Base-by-base conservation (phyloP, 164 flowering plant species). In the Euptelea pleiosperma region DNA sequence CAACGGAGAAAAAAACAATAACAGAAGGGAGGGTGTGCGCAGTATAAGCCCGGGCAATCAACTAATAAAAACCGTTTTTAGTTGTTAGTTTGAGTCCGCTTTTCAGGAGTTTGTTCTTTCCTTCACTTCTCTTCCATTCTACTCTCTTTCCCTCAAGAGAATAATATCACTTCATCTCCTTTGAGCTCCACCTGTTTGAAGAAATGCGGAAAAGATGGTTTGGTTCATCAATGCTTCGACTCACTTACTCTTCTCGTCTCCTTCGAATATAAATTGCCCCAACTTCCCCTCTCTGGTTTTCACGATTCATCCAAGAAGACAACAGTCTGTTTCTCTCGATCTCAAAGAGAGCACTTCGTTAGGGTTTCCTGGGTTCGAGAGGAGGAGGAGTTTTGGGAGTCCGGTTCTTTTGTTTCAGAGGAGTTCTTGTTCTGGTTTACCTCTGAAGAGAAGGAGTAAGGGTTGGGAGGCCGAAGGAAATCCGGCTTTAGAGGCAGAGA, bases 401-500 rank as follows among this genome's bases (percentile, higher is more conserved):
- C 21, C 6, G 30, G 31, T 16, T 16, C 8, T 16, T 45, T 41
- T 3, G 63, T 16, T 42, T 42, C 45, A 3, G 18, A 45, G 48
- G 49, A 19, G 18, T 29, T 37, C 42, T 55, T 33, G 2, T 51
- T 40, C 14, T 37, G 12, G 46, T 55, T 30, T 33, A 16, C 26
- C 56, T 34, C 58, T 15, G 59, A 41, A 45, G 56, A 30, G 43
- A 66, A 46, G 65, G 66, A 70, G 86, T 55, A 63, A 64, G 50
- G 67, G 44, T 15, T 52, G 64, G 64, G 81, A 67, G 29, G 21
- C 57, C 1, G 77, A 70, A 15, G 75, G 58, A 15, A 78, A 82
- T 61, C 36, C 26, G 18, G 79, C 15, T 28, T 56, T 92, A 78
- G 98, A 87, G 72, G 73, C 54, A 8, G 82, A 82, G 76, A 75